Base-by-base conservation (phyloP, 345 rosid species). In the Hibiscus trionum region DNA sequence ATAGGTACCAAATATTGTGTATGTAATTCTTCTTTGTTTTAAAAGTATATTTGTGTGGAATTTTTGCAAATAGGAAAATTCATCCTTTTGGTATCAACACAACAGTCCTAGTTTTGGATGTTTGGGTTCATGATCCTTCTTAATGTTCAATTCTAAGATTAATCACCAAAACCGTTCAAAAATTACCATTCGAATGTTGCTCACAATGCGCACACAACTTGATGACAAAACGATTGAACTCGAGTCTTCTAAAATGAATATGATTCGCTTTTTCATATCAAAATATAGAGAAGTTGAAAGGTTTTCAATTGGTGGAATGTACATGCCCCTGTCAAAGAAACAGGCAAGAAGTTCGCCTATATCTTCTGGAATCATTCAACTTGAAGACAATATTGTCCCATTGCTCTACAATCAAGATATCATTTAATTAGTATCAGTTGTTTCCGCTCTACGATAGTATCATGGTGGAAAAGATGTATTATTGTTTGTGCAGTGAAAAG, bases 351-450 rank as follows among this genome's bases (percentile, higher is more conserved):
- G 31, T 11, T 61, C 50, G 62, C 60, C 56, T 2, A 77, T 84
- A 90, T 80, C 93, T 84, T 80, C 79, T 90, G 72, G 86, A 84
- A 77, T 88, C 86, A 75, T 83, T 88, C 83, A 88, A 67, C 83
- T 88, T 83, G 76, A 90, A 75, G 74, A 86, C 62, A 47, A 81
- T 75, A 53, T 33, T 78, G 77, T 86, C 97, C 96, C 91, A 88
- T 77, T 82, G 81, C 50, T 86, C 97, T 78, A 56, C 85, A 71
- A 26, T 24, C 9, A 72, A 65, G 61, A 73, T 66, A 58, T 39
- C 8, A 74, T 63, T 31, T n/a, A n/a, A n/a, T n/a, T n/a, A n/a
- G n/a, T n/a, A n/a, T n/a, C n/a, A n/a, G n/a, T n/a, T n/a, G n/a
- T 19, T 57, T 26, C 26, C n/a, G 10, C 24, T 49, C 26, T 17